These are phyloP conservation scores for Penicillium sclerotiorum DNA, from an alignment of 2,329 filamentous ascomycete species.

Conservation along the genomic window DNA sequence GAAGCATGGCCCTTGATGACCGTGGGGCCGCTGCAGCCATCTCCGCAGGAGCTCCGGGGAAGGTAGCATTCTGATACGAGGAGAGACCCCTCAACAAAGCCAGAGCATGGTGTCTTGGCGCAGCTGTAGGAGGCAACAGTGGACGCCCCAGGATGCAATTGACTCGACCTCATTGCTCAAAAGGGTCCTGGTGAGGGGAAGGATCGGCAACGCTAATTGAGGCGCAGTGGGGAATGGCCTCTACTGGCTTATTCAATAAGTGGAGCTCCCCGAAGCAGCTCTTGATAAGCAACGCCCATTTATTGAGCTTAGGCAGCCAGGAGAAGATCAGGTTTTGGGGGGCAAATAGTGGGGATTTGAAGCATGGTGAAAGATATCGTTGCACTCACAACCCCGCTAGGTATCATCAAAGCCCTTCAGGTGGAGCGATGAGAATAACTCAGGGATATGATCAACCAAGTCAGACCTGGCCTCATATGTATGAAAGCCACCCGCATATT, in stretches of 20 bases:
- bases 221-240: not conserved
- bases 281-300: not conserved
- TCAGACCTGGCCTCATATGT: too few species aligned
- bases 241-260: not conserved
- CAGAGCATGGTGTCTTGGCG: constrained; percentile 4
- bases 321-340: not conserved
- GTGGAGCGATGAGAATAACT: too few species aligned
- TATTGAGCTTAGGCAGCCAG: not conserved
- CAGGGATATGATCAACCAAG: too few species aligned
- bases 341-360: not conserved
- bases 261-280: not conserved
- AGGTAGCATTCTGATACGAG: constrained; percentile 17
- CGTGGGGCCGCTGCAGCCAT: constrained; percentile 9
- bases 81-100: constrained; percentile 4
- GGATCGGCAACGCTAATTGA: constrained; percentile 15
- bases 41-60: constrained; percentile 22
- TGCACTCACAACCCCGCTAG: too few species aligned
- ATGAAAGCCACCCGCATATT: too few species aligned
- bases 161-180: constrained; percentile 5
- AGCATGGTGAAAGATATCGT: too few species aligned
- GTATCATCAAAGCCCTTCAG: too few species aligned
- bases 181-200: constrained; percentile 13
- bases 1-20: not conserved
- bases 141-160: constrained; percentile 9
- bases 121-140: too few species aligned